These are phyloP conservation scores for Camelina neglecta DNA, from an alignment of 345 rosid genomes.

Conservation along the genomic window DNA sequence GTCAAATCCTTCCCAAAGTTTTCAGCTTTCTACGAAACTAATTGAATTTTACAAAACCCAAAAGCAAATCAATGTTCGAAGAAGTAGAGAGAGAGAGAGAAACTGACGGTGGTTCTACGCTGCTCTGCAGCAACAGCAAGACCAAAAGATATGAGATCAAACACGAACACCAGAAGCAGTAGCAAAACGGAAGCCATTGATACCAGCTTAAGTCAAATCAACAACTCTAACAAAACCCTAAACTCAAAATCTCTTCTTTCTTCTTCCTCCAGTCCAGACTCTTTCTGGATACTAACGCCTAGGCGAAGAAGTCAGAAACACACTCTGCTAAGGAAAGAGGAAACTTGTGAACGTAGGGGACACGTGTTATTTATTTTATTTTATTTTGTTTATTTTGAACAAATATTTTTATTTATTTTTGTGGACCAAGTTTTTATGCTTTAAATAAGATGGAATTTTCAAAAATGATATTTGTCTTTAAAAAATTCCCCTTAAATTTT, in stretches of 20 bases:
- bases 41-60: constrained; percentile 14
- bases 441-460: no score
- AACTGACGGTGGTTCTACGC: constrained; percentile 80
- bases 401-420: neutral
- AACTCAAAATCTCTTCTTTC: constrained; percentile 16
- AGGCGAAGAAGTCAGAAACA: no score
- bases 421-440: neutral
- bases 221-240: constrained; percentile 15
- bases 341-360: constrained; percentile 3
- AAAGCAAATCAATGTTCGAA: neutral
- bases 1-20: neutral
- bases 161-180: constrained; percentile 63
- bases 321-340: neutral
- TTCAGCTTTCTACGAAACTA: constrained; percentile 19
- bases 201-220: constrained; percentile 30
- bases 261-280: no score
- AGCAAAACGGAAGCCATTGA: constrained; percentile 75
- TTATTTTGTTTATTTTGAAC: no score
- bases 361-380: neutral
- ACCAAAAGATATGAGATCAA: constrained; percentile 86
- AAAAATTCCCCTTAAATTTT: no score
- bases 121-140: constrained; percentile 98
- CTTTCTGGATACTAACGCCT: no score
- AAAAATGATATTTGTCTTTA: no score
- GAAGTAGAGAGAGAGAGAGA: constrained; percentile 1